Percentiles rank a stretch among this genome's conserved stretches.
These are phyloP conservation scores for Neurospora africana DNA, from an alignment of 495 filamentous ascomycete species.

Conservation along the genomic window DNA sequence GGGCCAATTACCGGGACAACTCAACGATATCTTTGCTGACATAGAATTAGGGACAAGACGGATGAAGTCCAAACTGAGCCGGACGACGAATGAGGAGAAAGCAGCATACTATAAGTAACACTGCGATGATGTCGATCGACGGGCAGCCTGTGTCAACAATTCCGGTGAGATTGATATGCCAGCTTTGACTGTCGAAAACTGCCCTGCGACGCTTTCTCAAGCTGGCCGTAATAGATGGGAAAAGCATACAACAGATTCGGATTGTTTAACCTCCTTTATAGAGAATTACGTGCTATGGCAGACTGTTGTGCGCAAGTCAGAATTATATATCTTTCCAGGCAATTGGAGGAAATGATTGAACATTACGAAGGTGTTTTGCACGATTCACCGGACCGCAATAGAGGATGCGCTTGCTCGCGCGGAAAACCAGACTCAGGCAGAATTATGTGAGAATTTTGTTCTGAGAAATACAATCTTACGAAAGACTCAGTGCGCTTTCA, in stretches of 20 bases:
- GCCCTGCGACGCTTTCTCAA: not conserved
- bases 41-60: constrained; percentile 12
- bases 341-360: not conserved
- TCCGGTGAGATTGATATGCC: not conserved
- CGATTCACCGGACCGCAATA: not conserved
- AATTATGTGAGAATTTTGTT: not conserved
- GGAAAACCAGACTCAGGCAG: not conserved
- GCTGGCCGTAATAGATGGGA: not conserved
- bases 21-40: constrained; percentile 3
- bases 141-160: not conserved
- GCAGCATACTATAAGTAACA: not conserved
- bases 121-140: not conserved
- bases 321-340: not conserved
- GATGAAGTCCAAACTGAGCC: constrained; percentile 17
- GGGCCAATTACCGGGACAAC: not conserved
- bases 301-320: not conserved
- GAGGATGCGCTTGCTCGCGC: not conserved
- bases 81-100: constrained; percentile 5
- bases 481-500: no score
- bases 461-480: no score
- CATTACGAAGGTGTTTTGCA: not conserved
- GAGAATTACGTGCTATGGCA: not conserved
- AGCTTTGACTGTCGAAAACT: not conserved
- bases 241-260: not conserved
- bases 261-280: not conserved